phyloP scores from a whole-genome alignment of 768 basidiomycete species.

The Mycena venus region DNA sequence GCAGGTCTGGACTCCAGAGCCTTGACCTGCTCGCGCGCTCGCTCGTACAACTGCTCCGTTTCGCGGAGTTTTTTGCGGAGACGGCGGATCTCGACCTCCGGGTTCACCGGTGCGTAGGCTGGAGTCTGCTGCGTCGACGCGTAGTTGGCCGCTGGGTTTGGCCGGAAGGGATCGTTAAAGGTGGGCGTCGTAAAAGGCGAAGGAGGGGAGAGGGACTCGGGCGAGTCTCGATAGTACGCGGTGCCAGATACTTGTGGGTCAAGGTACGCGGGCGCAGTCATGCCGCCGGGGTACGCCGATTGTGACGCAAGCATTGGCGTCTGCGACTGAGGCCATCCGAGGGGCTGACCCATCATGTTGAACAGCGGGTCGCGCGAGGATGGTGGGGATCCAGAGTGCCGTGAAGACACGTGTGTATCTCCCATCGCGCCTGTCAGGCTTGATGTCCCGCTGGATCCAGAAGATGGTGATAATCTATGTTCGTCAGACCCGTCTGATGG shows the following conservation, averaged over 20 bases:
- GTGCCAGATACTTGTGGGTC: conserved; percentile 34
- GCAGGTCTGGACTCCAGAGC: conserved; percentile 61
- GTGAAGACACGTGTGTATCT: conserved; percentile 55
- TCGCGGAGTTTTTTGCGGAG: conserved; percentile 73
- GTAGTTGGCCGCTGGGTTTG: conserved; percentile 28
- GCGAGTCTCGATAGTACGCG: conserved; percentile 48
- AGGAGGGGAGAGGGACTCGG: conserved; percentile 56
- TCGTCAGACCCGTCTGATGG: conserved; percentile 42
- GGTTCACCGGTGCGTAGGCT: conserved; percentile 40
- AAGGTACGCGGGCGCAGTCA: conserved; percentile 10
- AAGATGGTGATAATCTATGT: conserved; percentile 47
- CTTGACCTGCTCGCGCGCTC: conserved; percentile 60
- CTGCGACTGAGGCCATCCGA: conserved; percentile 21
- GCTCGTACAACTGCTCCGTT: conserved; percentile 72
- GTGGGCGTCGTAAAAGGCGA: conserved; percentile 44
- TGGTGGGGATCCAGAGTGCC: conserved; percentile 41
- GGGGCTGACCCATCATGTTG: conserved; percentile 27
- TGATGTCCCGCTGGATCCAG: conserved; percentile 61
- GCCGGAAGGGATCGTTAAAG: conserved; percentile 38
- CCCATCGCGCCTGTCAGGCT: conserved; percentile 77
- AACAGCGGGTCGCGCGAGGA: conserved; percentile 27
- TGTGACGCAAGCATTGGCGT: conserved; percentile 23
- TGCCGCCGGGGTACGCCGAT: conserved; percentile 12
- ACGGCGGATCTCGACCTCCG: conserved; percentile 65
- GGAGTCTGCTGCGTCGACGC: conserved; percentile 32